phyloP scores from a whole-genome alignment of 1,284 basidiomycete genomes.

The Fereydounia khargensis region DNA sequence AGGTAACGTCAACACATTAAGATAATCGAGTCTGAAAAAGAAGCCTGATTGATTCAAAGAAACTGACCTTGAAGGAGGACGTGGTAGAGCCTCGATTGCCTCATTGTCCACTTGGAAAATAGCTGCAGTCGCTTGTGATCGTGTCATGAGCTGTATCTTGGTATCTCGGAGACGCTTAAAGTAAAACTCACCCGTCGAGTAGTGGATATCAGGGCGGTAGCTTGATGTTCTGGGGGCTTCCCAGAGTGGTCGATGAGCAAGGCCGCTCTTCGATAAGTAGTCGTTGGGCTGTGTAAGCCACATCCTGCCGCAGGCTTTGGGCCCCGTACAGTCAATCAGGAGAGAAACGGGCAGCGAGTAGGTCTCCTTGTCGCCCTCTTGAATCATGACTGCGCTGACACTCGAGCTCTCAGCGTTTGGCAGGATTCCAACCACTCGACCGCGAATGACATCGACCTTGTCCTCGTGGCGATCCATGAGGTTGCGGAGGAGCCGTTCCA shows the following conservation, averaged over 20 bases:
- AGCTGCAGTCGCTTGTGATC: too few species aligned
- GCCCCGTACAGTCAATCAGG: background rate
- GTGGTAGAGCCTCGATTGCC: too few species aligned
- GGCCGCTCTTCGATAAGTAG: background rate
- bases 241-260: background rate
- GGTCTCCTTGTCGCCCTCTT: background rate
- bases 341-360: background rate
- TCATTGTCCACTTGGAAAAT: too few species aligned
- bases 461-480: background rate
- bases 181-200: background rate
- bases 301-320: background rate
- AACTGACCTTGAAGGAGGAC: too few species aligned
- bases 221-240: background rate
- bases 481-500: background rate
- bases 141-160: too few species aligned
- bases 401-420: background rate
- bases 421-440: background rate
- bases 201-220: background rate
- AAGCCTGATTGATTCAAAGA: too few species aligned
- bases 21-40: too few species aligned
- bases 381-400: background rate
- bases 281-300: background rate
- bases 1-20: too few species aligned
- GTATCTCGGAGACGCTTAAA: too few species aligned
- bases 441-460: background rate